phyloP scores from a whole-genome alignment of 345 rosid genomes.

The Reutealis trisperma region DNA sequence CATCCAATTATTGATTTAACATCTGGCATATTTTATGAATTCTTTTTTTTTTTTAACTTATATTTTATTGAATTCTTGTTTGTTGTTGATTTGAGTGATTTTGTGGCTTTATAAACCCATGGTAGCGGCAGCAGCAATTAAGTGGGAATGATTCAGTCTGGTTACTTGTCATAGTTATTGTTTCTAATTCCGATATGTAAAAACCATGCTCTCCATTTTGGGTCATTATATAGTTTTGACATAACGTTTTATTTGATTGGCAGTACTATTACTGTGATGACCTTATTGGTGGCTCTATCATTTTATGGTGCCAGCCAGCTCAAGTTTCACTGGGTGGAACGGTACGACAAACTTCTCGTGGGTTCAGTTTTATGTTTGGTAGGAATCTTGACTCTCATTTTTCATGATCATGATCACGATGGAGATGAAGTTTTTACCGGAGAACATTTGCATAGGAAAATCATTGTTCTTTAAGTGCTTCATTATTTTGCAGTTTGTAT shows the following conservation, averaged over 20 bases:
- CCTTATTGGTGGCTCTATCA: conserved; percentile 91
- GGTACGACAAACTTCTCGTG: conserved; percentile 91
- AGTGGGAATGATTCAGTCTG: too few species aligned
- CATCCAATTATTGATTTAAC: too few species aligned
- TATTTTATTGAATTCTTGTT: too few species aligned
- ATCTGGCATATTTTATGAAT: too few species aligned
- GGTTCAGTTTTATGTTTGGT: conserved; percentile 95
- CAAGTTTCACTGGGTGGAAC: conserved; percentile 97
- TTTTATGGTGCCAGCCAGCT: conserved; percentile 98
- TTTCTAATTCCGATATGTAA: too few species aligned
- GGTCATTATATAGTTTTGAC: conserved; percentile 1
- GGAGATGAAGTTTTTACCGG: conserved; percentile 39
- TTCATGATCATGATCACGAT: conserved; percentile 74
- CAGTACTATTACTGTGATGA: conserved; percentile 96
- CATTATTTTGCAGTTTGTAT: background rate
- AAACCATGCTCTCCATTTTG: background rate
- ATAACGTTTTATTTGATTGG: conserved; percentile 23
- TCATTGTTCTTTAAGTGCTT: conserved; percentile 46
- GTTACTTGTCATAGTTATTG: too few species aligned
- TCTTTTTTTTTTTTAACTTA: too few species aligned
- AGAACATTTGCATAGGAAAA: conserved; percentile 63
- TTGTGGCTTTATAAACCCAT: too few species aligned
- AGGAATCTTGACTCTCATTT: conserved; percentile 82
- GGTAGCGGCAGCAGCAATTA: too few species aligned
- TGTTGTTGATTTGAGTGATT: too few species aligned